Base-by-base conservation (phyloP, 495 filamentous ascomycete species). In the Lasiosphaeris hirsuta region DNA sequence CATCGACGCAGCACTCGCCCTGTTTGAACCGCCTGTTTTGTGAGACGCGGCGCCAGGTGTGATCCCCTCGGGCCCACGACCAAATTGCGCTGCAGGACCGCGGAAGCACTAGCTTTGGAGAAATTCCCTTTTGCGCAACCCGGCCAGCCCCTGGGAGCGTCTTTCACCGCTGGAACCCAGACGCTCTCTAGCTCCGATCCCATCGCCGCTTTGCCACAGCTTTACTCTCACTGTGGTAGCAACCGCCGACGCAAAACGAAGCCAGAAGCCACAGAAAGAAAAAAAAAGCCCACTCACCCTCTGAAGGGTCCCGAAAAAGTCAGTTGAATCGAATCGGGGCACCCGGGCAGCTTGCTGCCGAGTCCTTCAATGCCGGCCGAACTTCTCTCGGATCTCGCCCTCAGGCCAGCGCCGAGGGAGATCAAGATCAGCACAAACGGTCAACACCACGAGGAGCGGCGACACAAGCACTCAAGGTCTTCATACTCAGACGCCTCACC, bases 381-480 rank as follows among this genome's bases (percentile, higher is more conserved):
- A 44, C 65, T 78, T 41, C 64, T 67, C 44, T 72, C 74, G 54
- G 74, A 78, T 35, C 62, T 78, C 43, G 68, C 67, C 58, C 61
- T 76, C 54, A 67, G 76, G 63, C 75, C 75, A 54, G 70, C 61
- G 41, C 62, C 72, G 11, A 66, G 64, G 48, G 71, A 70, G 36
- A 72, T 73, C 58, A 65, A 64, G 47, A 72, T 62, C 37, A 59
- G 50, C 45, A 60, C 64, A 63, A 59, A 52, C 64, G 37, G 67
- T 59, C 53, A 58, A 65, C 42, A 67, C 58, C 46, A 60, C 61
- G 58, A 74, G 30, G 64, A 70, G 44, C 69, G 67, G 54, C 65
- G 71, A 58, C 77, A 80, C 64, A 80, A 80, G 51, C 77, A 80
- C 62, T 77, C 77, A n/a, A 64, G 77, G 37, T 80, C 77, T 37